Evolutionary conservation across 2,329 filamentous ascomycete species (phyloP).

Genomic region (Arachnomyces sp.): DNA sequence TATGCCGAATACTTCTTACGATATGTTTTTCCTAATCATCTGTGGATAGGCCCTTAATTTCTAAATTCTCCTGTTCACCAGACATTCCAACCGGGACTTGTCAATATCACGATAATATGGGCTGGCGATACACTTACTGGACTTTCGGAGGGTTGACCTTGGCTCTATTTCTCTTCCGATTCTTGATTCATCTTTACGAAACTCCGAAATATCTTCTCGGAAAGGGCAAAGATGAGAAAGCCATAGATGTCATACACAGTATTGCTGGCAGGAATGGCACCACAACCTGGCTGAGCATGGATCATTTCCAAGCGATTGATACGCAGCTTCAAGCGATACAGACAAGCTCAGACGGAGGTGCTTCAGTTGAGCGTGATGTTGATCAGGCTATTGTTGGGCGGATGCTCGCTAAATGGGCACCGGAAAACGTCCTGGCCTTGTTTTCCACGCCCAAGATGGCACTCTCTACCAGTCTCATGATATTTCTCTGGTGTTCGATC

Average conservation of each 20-base stretch:
- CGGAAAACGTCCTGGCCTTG: conserved; percentile 56
- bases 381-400: no score
- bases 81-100: no score
- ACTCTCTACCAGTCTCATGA: conserved; percentile 57
- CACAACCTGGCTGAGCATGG: conserved; percentile 45
- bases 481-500: conserved; percentile 62
- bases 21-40: no score
- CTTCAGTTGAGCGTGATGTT: no score
- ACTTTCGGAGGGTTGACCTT: conserved; percentile 48
- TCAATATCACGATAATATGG: conserved; percentile 49
- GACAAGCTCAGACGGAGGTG: conserved; percentile 32
- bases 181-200: conserved; percentile 48
- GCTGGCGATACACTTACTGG: conserved; percentile 53
- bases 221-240: conserved; percentile 46
- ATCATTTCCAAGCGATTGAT: conserved; percentile 43
- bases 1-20: no score
- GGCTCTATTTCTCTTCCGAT: conserved; percentile 45
- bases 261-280: conserved; percentile 49
- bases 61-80: no score
- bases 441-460: conserved; percentile 55
- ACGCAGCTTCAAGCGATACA: conserved; percentile 24
- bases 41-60: no score
- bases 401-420: conserved; percentile 21
- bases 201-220: conserved; percentile 52
- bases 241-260: conserved; percentile 41